These are phyloP conservation scores for Aspergillus novofumigatus DNA, from an alignment of 2,329 filamentous ascomycete genomes.

Conservation along the genomic window DNA sequence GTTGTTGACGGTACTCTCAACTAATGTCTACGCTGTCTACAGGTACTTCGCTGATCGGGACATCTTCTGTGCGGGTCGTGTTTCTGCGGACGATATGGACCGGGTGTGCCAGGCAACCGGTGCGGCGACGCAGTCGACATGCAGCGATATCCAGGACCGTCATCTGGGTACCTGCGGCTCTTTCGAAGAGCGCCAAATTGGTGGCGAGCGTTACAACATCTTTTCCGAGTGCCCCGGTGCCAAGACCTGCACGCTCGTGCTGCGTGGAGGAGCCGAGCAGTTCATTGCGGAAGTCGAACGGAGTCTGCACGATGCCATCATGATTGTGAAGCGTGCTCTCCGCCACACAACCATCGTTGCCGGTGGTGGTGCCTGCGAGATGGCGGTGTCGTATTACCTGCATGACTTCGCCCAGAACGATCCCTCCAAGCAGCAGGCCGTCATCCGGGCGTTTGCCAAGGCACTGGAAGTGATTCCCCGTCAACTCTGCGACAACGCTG, in stretches of 20 bases:
- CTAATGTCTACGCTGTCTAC: slow-evolving; percentile 2
- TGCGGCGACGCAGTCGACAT: slow-evolving; percentile 88
- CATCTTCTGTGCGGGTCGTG: slow-evolving; percentile 95
- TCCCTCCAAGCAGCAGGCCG: slow-evolving; percentile 89
- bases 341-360: slow-evolving; percentile 93
- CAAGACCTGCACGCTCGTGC: slow-evolving; percentile 93
- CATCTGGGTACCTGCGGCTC: slow-evolving; percentile 85
- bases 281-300: slow-evolving; percentile 99
- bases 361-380: slow-evolving; percentile 89
- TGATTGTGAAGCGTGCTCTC: slow-evolving; percentile 98
- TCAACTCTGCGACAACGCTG: slow-evolving; percentile 96
- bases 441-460: slow-evolving; percentile 97
- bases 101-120: slow-evolving; percentile 93
- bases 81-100: slow-evolving; percentile 87
- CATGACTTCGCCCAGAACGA: slow-evolving; percentile 88
- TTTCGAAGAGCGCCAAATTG: slow-evolving; percentile 96
- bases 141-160: slow-evolving; percentile 84
- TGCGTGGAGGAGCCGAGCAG: slow-evolving; percentile 94
- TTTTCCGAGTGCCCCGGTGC: slow-evolving; percentile 94
- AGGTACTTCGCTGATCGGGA: slow-evolving; percentile 92
- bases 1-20: neutral
- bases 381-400: slow-evolving; percentile 93
- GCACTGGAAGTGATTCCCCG: slow-evolving; percentile 94
- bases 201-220: slow-evolving; percentile 96
- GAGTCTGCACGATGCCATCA: slow-evolving; percentile 96